Base-by-base conservation (phyloP, 768 basidiomycete species). In the Mycena vitilis region DNA sequence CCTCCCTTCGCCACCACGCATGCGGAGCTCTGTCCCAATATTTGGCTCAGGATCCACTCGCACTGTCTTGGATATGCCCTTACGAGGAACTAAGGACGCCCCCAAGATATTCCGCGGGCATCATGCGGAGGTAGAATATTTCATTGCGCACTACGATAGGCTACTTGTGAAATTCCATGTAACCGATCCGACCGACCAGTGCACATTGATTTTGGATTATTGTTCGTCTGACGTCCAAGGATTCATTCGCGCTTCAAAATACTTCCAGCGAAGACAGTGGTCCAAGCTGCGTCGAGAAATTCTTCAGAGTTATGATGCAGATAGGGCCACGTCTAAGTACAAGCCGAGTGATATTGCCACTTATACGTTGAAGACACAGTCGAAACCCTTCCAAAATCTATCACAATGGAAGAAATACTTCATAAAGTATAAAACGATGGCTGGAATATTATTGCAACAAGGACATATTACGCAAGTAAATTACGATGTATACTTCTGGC, bases 391-490 rank as follows among this genome's bases (percentile, higher is more conserved):
- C 16, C 16, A 18, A 4, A 69, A 51, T 40, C 30, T 69, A 7
- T 49, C 63, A 2, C 63, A 65, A 23, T 69, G 68, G 68, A 53
- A 37, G 20, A 37, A 54, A 42, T 69, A 64, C 51, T 48, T 42
- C n/a, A 42, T 64, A 10, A 64, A 69, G 42, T 69, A 64, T 18
- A 49, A 47, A 4, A 60, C 63, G 10, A 60, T 69, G 18, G 63
- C 68, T 2, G 68, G 68, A 13, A 53, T 42, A 10, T n/a, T 53
- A 0, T 15, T 48, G 1, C 15, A 22, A 4, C 55, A 53, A 5
- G 49, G 58, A 2, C 68, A 69, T 11, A 12, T 69, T 2, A 60
- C 38, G 22, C 15, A 49, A 25, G 58, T 38, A 2, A 10, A 64
- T 25, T 60, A 48, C 18, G 36, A 34, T 13, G 62, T 20, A 0